Evolutionary conservation across 768 basidiomycete genomes (phyloP), one percentile per base, ranked within the genome.

Genomic region (Polyporus arcularius): DNA sequence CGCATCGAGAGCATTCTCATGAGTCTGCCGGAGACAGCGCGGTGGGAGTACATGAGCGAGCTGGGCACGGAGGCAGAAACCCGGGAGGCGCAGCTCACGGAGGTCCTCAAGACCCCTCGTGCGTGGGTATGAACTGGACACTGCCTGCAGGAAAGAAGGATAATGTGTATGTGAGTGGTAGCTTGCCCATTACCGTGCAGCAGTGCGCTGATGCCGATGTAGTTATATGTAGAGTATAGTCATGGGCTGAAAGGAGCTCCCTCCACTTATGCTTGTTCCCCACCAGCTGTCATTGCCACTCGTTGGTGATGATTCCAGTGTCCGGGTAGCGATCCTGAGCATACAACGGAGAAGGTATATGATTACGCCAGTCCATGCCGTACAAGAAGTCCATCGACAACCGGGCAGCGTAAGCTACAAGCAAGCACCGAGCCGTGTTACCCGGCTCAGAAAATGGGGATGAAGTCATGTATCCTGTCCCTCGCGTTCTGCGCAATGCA

Each of bases 401-500:
- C 11, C 35, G 35, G 35, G 7, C 35, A 48, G 21, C 8, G 35
- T 35, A 35, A 35, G 35, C 35, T 35, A 35, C 35, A 35, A 11
- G 7, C 6, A 11, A 35, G 7, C 35, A 35, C 11, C 35, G 7
- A 35, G 35, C 35, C 35, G 11, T 11, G 11, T 11, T 6, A 35
- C 7, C 35, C 35, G 7, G 52, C 63, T 85, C 78, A 95, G 73
- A 94, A 94, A 63, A 94, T 89, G 68, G 92, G 88, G 80, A 96
- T 94, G 77, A 88, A 95, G 76, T 96, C 94, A 71, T 94, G 88
- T 78, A 98, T 94, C 78, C 96, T 86, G 70, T 97, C 93, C 75
- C 89, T 87, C 46, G 95, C 94, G 77, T 96, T 89, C 79, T 98
- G 96, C 9, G 95, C 95, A 67, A 98, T 97, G 75, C 96, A 98